Evolutionary conservation across 1,284 basidiomycete species (phyloP), one percentile per base, ranked within the genome.

Genomic region (Cutaneotrichosporon cutaneum): DNA sequence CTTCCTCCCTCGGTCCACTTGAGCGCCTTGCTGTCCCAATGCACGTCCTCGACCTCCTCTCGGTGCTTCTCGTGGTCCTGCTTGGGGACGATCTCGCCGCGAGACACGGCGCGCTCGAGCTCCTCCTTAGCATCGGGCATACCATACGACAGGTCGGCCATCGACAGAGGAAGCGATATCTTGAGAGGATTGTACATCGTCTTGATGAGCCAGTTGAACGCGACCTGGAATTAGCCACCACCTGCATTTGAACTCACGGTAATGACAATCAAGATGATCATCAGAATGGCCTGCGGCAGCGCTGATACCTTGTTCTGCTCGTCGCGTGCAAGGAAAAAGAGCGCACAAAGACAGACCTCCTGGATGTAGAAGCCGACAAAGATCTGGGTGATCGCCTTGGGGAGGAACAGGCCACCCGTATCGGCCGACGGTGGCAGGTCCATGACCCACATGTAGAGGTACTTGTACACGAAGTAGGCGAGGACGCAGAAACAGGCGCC

Each of bases 381-480:
- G 47, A 95, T 76, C 72, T 97, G 94, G 58, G 89, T 86, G 50
- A 99, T 87, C 1, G 96, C 95, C 79, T 89, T 92, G 51, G 94
- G 94, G 83, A 95, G 98, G 84, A 98, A 98, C 54, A 91, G 79
- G 0, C 95, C 95, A 30, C 93, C 94, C 0, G 95, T 98, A 69
- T 99, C 95, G 56, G 81, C 82, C 3, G 84, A 81, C 0, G 85
- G 80, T 16, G 88, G 86, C 73, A 90, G 88, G 67, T 93, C 89
- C 73, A 88, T 86, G 42, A 78, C 76, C 84, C 87, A 94, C 53
- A 90, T 81, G 83, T 91, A 94, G 27, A 90, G 84, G 73, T 93
- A 95, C 80, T 96, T 97, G 84, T 90, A 94, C 36, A 92, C 80
- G 64, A 87, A 81, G 79, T 90, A 96, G 77, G 92, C 90, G 47